Evolutionary conservation across 1,284 basidiomycete species (phyloP).

Genomic region (Exobasidium cylindrosporum): DNA sequence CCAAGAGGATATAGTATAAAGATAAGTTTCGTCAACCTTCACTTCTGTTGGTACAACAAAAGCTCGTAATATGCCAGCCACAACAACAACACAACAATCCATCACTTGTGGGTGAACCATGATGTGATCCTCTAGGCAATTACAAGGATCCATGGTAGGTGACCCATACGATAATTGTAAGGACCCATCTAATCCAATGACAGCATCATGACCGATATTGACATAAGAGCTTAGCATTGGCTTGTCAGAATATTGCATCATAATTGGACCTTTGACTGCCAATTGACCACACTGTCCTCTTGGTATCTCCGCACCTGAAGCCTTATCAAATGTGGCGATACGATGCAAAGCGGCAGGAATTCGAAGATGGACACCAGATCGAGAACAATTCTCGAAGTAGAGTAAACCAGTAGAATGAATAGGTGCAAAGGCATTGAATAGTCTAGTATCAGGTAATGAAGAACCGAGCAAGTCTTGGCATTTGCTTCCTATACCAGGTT

Average conservation of each 20-base stretch:
- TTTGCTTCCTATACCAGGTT: not conserved
- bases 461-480: not conserved
- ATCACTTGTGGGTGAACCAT: not conserved
- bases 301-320: not conserved
- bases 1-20: not conserved
- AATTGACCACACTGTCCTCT: not conserved
- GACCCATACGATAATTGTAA: not conserved
- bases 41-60: not conserved
- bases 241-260: not conserved
- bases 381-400: not conserved
- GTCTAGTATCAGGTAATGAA: not conserved
- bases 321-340: not conserved
- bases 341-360: not conserved
- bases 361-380: not conserved
- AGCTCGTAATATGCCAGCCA: not conserved
- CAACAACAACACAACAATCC: not conserved
- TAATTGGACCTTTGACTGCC: not conserved
- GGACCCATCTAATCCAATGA: not conserved
- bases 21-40: not conserved
- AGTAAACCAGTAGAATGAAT: not conserved
- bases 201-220: not conserved
- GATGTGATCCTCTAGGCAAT: not conserved
- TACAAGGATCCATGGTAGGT: not conserved
- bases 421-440: slow-evolving; percentile 1
- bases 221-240: not conserved